phyloP scores from a whole-genome alignment of 2,329 filamentous ascomycete genomes.

The Aspergillus terreus region DNA sequence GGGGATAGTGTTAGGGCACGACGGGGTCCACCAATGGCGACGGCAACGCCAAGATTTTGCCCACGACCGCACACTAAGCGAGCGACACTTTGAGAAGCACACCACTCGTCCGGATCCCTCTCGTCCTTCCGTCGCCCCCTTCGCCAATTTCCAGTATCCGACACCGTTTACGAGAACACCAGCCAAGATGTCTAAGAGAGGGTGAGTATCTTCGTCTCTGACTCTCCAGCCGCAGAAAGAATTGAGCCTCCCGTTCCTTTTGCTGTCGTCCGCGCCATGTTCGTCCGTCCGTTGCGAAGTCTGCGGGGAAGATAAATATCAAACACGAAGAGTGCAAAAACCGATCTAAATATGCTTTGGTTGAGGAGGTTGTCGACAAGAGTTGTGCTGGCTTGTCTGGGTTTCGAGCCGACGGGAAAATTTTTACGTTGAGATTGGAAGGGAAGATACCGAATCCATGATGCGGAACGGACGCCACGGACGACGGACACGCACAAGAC shows the following conservation, averaged over 20 bases:
- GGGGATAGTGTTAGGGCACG: conserved; percentile 38
- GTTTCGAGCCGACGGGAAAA: not conserved
- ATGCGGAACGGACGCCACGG: not conserved
- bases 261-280: conserved; percentile 3
- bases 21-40: conserved; percentile 21
- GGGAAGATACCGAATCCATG: not conserved
- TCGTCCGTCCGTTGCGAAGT: conserved; percentile 10
- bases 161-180: conserved; percentile 38
- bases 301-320: not conserved
- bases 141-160: conserved; percentile 34
- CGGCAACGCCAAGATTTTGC: conserved; percentile 40
- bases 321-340: not conserved
- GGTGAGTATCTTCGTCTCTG: conserved; percentile 35
- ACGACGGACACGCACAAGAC: not conserved
- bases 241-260: conserved; percentile 3
- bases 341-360: not conserved
- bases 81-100: conserved; percentile 35
- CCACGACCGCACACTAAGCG: conserved; percentile 42
- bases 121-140: conserved; percentile 24
- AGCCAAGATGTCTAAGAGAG: conserved; percentile 51
- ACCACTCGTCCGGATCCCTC: conserved; percentile 24
- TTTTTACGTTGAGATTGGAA: not conserved
- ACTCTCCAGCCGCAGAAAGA: not conserved
- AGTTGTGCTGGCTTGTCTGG: not conserved
- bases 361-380: not conserved